Conservation (phyloP, 2,329 filamentous ascomycete species). For the Ceratocystis alfenasii region DNA sequence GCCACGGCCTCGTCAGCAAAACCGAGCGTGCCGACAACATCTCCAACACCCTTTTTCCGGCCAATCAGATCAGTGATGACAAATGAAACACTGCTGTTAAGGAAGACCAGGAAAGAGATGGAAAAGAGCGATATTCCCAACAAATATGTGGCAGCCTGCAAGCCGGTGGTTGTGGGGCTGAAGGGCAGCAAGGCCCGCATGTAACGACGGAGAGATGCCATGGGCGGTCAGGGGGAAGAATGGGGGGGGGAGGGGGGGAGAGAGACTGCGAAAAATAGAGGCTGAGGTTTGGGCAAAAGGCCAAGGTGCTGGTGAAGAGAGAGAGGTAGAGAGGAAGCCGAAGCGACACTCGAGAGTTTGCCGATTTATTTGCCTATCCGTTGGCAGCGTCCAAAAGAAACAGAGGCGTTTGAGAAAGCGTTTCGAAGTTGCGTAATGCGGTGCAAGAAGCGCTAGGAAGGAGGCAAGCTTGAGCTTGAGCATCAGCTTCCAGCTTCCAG, state of each 20-base stretch:
- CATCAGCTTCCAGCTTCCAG: too few species aligned
- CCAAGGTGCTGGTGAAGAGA: background rate
- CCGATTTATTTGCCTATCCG: too few species aligned
- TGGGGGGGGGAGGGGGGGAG: background rate
- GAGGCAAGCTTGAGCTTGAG: too few species aligned
- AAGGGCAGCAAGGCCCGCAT: constrained; percentile 41
- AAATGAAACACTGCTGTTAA: constrained; percentile 75
- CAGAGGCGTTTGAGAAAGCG: too few species aligned
- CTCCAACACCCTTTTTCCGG: constrained; percentile 58
- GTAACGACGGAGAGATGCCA: constrained; percentile 30
- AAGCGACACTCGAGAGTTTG: too few species aligned
- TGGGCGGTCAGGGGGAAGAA: constrained; percentile 22
- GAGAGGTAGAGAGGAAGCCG: background rate
- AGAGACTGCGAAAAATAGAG: background rate
- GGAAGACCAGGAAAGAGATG: constrained; percentile 80
- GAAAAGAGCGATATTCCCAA: constrained; percentile 73
- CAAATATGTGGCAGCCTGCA: constrained; percentile 62
- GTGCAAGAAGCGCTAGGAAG: background rate
- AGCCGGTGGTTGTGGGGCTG: constrained; percentile 44
- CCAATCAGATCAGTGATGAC: constrained; percentile 74
- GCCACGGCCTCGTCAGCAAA: constrained; percentile 77
- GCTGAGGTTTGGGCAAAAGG: background rate
- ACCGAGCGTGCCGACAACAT: constrained; percentile 72
- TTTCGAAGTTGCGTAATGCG: background rate
- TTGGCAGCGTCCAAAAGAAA: too few species aligned